Conservation (phyloP, 1,139 yeast genomes). For the Geotrichum candidum region DNA sequence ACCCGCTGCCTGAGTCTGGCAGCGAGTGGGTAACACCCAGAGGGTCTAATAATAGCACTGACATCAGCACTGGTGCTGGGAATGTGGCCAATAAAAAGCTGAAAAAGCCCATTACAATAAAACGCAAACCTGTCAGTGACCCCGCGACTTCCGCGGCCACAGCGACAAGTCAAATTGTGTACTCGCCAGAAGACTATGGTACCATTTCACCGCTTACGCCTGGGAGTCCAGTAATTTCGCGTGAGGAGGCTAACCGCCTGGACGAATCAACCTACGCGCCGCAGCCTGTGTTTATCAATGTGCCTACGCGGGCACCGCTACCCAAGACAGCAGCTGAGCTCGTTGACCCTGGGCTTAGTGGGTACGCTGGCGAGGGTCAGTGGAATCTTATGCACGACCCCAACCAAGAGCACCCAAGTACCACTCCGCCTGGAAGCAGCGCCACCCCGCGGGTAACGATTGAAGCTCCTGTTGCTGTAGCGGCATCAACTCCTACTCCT, state of each 20-base stretch:
- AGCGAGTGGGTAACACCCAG: too few relatives aligned
- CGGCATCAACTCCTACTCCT: too few relatives aligned
- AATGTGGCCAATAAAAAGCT: background rate
- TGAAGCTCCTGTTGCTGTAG: too few relatives aligned
- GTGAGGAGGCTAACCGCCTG: background rate
- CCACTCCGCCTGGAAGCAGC: too few relatives aligned
- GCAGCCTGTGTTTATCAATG: constrained; percentile 1
- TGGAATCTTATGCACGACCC: constrained; percentile 7
- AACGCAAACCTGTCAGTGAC: background rate
- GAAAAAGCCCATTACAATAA: background rate
- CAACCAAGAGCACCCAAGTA: background rate
- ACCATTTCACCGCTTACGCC: background rate
- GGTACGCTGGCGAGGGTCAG: constrained; percentile 3
- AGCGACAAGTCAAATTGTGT: background rate
- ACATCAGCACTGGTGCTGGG: too few relatives aligned
- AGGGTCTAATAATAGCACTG: too few relatives aligned
- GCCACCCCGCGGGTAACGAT: too few relatives aligned
- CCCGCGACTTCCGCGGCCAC: background rate
- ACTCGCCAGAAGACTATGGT: constrained; percentile 6
- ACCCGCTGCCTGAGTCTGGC: constrained; percentile 4
- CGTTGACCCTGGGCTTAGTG: background rate
- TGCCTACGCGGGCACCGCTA: background rate
- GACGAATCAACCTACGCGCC: constrained; percentile 3
- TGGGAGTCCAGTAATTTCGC: background rate
- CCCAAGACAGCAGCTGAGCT: background rate